Conservation (phyloP, 2,329 filamentous ascomycete genomes). For the Xylaria hypoxylon region DNA sequence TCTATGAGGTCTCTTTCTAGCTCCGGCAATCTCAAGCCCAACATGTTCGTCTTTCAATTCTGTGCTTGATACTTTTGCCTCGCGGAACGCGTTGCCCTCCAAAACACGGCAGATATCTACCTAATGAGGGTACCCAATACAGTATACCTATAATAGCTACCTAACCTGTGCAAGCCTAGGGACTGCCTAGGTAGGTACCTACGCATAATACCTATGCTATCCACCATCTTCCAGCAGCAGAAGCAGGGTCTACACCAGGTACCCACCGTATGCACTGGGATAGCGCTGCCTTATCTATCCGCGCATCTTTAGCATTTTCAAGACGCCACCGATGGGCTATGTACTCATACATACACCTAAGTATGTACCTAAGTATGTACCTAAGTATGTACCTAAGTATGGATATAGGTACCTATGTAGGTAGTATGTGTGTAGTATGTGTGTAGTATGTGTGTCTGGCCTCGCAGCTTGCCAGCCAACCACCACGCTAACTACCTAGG, state of each 20-base stretch:
- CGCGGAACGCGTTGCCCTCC: neutral
- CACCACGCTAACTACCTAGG: conserved; percentile 1
- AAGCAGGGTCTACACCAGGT: conserved; percentile 8
- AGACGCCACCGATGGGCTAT: conserved; percentile 8
- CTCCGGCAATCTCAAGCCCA: neutral
- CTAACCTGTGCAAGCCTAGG: conserved; percentile 9
- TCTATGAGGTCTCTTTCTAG: conserved; percentile 1
- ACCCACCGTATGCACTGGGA: conserved; percentile 14
- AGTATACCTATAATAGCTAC: neutral
- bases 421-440: too few species aligned
- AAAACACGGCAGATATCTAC: neutral
- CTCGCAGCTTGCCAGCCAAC: conserved; percentile 16
- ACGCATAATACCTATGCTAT: neutral
- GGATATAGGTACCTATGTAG: too few species aligned
- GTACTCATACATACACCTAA: too few species aligned
- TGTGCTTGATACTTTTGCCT: neutral
- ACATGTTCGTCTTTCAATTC: neutral
- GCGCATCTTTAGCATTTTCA: conserved; percentile 4
- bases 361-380: too few species aligned
- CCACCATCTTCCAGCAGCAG: neutral
- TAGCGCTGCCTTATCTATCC: conserved; percentile 8
- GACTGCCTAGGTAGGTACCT: too few species aligned
- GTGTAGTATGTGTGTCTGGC: neutral
- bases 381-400: too few species aligned
- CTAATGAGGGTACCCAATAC: neutral